Percentiles rank a stretch among this genome's conserved stretches.
Evolutionary conservation across 495 filamentous ascomycete genomes (phyloP).

Genomic region (Podospora anserina): DNA sequence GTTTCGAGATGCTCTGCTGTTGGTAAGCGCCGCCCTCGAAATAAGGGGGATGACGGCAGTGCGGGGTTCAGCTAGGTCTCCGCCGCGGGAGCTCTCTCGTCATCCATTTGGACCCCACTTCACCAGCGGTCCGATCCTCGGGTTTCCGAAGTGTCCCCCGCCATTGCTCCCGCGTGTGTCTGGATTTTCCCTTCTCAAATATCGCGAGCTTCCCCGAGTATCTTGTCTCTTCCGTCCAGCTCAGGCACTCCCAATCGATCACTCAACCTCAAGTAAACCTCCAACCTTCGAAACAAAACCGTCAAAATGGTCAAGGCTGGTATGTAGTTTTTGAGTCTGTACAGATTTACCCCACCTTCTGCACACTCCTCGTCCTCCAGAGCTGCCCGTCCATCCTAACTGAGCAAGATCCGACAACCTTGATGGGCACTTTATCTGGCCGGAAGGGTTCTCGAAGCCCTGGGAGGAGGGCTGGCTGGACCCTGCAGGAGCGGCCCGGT

Average conservation of each 20-base stretch:
- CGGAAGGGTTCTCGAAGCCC: background rate
- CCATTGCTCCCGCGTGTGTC: background rate
- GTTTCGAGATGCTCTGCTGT: background rate
- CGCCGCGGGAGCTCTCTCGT: conserved; percentile 9
- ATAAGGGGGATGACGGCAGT: conserved; percentile 22
- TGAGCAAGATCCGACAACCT: conserved; percentile 23
- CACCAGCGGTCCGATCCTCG: conserved; percentile 8
- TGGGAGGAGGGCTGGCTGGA: conserved; percentile 8
- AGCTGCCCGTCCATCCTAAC: background rate
- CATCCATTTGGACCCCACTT: conserved; percentile 10
- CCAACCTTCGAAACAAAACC: conserved; percentile 19
- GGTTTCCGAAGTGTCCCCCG: conserved; percentile 3
- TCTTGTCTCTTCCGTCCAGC: background rate
- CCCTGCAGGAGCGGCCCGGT: conserved; percentile 13
- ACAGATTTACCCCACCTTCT: conserved; percentile 27
- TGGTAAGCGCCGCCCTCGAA: conserved; percentile 8
- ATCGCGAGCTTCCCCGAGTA: conserved; percentile 8
- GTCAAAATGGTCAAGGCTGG: conserved; percentile 92
- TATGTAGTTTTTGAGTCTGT: conserved; percentile 49
- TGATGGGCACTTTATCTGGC: conserved; percentile 29
- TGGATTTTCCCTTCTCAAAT: conserved; percentile 9
- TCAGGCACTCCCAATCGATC: background rate
- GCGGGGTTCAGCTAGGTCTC: conserved; percentile 20
- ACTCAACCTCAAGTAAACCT: background rate
- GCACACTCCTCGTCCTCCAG: conserved; percentile 14